Evolutionary conservation across 2,329 filamentous ascomycete genomes (phyloP), one percentile per base, ranked within the genome.

Genomic region (Raffaelea arxii): DNA sequence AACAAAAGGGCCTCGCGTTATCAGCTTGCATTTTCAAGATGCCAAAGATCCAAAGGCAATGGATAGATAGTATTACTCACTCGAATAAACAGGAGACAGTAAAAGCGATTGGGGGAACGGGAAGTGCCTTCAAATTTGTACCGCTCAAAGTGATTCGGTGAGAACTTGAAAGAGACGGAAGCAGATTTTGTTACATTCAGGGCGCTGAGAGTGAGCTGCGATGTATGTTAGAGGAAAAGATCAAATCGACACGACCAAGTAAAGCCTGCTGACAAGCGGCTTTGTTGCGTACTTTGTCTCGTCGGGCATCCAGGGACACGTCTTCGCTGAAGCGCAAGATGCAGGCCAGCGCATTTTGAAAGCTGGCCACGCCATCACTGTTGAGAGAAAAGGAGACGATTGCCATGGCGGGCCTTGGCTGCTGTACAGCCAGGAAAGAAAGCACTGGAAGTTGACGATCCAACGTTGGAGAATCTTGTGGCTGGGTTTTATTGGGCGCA

Each of bases 161-260:
- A 70, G 45, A 90, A 78, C 7, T 75, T 75, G 56, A 88, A 82
- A 49, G 82, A 83, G 23, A 82, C 80, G 61, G 90, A 90, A 18
- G 84, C 84, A 4, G 86, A 87, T 58, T 86, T 87, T 47, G 85
- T 86, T n/a, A 77, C 76, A 60, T 91, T 91, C 52, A 91, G 68
- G 14, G 85, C 80, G 14, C 84, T 87, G 46, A 91, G 70, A 4
- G 82, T 72, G 53, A 91, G 74, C 85, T 86, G 40, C 42, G n/a
- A n/a, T n/a, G n/a, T n/a, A n/a, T n/a, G n/a, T n/a, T n/a, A n/a
- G n/a, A n/a, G n/a, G n/a, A n/a, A n/a, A n/a, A n/a, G n/a, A n/a
- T n/a, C n/a, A n/a, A n/a, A n/a, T n/a, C n/a, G n/a, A n/a, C n/a
- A n/a, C n/a, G n/a, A 37, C 54, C 52, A 30, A 56, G 11, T n/a